Evolutionary conservation across 805 yeast genomes (phyloP).

Genomic region (Tetrapisispora fleetii): DNA sequence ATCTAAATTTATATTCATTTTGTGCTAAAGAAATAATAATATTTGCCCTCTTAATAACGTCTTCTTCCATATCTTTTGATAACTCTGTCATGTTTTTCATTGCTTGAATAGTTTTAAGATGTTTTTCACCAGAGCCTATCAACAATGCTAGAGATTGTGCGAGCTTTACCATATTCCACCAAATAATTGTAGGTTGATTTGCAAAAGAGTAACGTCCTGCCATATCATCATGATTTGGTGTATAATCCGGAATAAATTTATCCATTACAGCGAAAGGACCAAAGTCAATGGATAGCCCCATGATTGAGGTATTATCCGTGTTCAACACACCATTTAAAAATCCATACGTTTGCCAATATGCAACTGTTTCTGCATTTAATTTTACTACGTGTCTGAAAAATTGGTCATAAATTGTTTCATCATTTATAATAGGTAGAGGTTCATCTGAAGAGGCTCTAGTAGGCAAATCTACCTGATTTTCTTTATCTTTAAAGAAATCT

Average conservation of each 20-base stretch:
- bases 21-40: slow-evolving; percentile 54
- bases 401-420: slow-evolving; percentile 47
- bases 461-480: slow-evolving; percentile 13
- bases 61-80: slow-evolving; percentile 40
- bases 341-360: slow-evolving; percentile 85
- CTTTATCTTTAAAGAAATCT: slow-evolving; percentile 24
- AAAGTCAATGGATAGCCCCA: slow-evolving; percentile 82
- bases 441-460: slow-evolving; percentile 26
- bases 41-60: slow-evolving; percentile 51
- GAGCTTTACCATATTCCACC: slow-evolving; percentile 85
- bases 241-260: slow-evolving; percentile 65
- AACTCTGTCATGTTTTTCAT: slow-evolving; percentile 29
- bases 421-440: neutral
- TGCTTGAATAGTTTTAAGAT: slow-evolving; percentile 33
- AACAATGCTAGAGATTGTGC: slow-evolving; percentile 80
- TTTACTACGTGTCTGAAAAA: slow-evolving; percentile 61
- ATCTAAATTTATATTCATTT: slow-evolving; percentile 53
- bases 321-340: slow-evolving; percentile 89
- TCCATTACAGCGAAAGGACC: slow-evolving; percentile 95
- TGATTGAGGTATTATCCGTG: slow-evolving; percentile 86
- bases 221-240: slow-evolving; percentile 86
- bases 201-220: slow-evolving; percentile 61
- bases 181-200: slow-evolving; percentile 77
- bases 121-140: slow-evolving; percentile 57
- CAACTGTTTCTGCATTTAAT: slow-evolving; percentile 70